phyloP scores from a whole-genome alignment of 345 rosid genomes.

The Moricandia arvensis region DNA sequence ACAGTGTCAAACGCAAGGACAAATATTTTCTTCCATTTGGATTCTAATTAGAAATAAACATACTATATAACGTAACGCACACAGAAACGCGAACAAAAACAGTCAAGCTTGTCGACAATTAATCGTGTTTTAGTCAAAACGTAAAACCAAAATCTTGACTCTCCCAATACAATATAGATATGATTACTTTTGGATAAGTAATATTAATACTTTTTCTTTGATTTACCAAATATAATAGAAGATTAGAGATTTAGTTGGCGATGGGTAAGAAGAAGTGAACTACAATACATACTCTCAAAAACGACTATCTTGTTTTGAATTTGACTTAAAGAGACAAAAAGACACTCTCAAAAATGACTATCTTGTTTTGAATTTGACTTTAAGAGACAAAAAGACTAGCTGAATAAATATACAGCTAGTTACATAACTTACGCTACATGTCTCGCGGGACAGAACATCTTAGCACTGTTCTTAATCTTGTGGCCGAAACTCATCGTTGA shows the following conservation, averaged over 20 bases:
- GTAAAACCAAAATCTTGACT: constrained; percentile 3
- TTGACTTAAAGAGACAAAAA: constrained; percentile 11
- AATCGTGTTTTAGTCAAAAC: background rate
- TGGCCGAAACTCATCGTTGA: constrained; percentile 4
- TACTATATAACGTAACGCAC: background rate
- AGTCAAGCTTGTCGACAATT: background rate
- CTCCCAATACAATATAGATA: constrained; percentile 9
- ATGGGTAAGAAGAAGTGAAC: constrained; percentile 42
- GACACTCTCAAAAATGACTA: constrained; percentile 15
- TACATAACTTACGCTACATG: constrained; percentile 29
- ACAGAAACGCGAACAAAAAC: constrained; percentile 2
- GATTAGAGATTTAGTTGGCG: constrained; percentile 33
- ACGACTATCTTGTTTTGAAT: constrained; percentile 16
- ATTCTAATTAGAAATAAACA: background rate
- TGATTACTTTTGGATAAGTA: constrained; percentile 19
- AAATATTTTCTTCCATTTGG: background rate
- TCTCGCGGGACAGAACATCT: constrained; percentile 13
- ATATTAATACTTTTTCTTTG: constrained; percentile 9
- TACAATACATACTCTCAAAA: constrained; percentile 15
- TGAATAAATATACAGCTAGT: constrained; percentile 3
- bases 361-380: constrained; percentile 21
- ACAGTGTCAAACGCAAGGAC: background rate
- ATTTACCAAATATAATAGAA: constrained; percentile 25
- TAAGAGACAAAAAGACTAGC: background rate
- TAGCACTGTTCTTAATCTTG: constrained; percentile 6